These are phyloP conservation scores for Stemphylium lycopersici DNA, from an alignment of 2,329 filamentous ascomycete genomes.

Conservation along the genomic window DNA sequence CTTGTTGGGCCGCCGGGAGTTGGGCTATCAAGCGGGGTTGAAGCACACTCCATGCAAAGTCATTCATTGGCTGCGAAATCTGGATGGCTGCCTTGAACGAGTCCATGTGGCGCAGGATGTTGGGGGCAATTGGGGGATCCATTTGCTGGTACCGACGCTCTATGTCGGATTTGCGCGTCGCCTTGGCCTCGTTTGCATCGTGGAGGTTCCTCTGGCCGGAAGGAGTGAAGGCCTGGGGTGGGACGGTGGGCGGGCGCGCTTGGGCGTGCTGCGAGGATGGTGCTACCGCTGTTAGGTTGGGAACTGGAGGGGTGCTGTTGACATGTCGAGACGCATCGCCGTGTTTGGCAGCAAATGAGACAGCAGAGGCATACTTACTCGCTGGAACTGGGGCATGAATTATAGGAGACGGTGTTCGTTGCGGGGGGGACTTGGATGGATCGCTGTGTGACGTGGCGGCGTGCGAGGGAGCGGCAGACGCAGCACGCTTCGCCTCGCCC, in stretches of 20 bases:
- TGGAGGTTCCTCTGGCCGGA: slow-evolving; percentile 61
- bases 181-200: slow-evolving; percentile 69
- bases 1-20: slow-evolving; percentile 66
- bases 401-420: slow-evolving; percentile 34
- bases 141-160: slow-evolving; percentile 71
- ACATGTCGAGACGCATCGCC: slow-evolving; percentile 21
- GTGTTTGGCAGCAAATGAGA: slow-evolving; percentile 21
- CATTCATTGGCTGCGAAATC: slow-evolving; percentile 70
- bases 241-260: slow-evolving; percentile 41
- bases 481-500: slow-evolving; percentile 17
- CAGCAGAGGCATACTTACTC: slow-evolving; percentile 39
- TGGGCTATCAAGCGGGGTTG: slow-evolving; percentile 71
- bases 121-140: slow-evolving; percentile 67
- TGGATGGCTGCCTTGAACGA: slow-evolving; percentile 76
- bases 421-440: slow-evolving; percentile 33
- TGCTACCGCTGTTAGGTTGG: slow-evolving; percentile 42
- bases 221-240: slow-evolving; percentile 43
- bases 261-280: slow-evolving; percentile 35
- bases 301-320: slow-evolving; percentile 28
- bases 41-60: slow-evolving; percentile 72
- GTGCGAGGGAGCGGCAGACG: slow-evolving; percentile 25
- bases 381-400: slow-evolving; percentile 44
- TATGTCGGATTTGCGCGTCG: slow-evolving; percentile 70
- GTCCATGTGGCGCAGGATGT: slow-evolving; percentile 70
- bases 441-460: slow-evolving; percentile 26